Conservation (phyloP, 371 early-diverging fungal genomes). For the Smittium culicis region DNA sequence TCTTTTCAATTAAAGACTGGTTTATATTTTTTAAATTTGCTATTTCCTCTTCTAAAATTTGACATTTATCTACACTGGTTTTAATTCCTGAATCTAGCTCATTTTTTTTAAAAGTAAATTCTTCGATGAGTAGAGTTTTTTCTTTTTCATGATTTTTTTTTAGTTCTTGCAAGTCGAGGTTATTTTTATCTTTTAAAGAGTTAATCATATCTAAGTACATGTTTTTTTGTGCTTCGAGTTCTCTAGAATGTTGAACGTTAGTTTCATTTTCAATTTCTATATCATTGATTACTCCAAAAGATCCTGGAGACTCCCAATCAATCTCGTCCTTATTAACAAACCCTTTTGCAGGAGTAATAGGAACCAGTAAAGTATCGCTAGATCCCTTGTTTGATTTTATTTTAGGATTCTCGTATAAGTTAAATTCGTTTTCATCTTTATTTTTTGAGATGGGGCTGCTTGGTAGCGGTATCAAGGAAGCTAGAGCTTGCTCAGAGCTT, state of each 20-base stretch:
- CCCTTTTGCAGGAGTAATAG: background rate
- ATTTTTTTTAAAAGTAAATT: background rate
- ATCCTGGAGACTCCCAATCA: background rate
- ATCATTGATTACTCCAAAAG: background rate
- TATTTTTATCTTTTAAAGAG: background rate
- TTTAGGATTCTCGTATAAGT: background rate
- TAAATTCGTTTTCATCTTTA: background rate
- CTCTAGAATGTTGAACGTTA: background rate
- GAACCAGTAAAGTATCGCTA: background rate
- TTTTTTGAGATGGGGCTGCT: background rate
- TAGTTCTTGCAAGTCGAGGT: background rate
- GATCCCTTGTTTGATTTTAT: background rate
- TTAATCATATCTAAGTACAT: constrained; percentile 4
- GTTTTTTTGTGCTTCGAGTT: constrained; percentile 5
- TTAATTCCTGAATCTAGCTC: background rate
- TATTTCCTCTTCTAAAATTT: background rate
- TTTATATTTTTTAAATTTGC: background rate
- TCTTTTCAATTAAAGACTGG: background rate
- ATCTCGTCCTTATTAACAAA: background rate
- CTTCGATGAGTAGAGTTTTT: background rate
- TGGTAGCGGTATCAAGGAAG: background rate
- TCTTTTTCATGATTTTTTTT: background rate
- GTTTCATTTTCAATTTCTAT: background rate
- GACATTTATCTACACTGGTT: background rate
- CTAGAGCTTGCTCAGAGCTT: background rate